These are phyloP conservation scores for Suillus weaverae DNA, from an alignment of 768 basidiomycete species.

Conservation along the genomic window DNA sequence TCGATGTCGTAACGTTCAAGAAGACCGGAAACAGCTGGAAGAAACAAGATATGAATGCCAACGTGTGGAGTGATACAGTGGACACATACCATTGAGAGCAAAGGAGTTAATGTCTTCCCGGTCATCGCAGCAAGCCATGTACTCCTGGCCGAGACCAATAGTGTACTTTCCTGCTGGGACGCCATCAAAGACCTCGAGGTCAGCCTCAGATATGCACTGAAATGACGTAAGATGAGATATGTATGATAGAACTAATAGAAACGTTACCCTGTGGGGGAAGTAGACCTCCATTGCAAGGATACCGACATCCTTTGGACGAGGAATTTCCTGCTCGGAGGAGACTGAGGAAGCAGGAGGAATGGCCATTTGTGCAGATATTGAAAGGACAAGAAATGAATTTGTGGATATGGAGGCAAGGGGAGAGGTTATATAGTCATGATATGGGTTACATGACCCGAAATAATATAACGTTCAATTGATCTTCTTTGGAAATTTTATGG, in stretches of 20 bases:
- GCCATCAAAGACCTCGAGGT: constrained; percentile 91
- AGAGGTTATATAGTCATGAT: constrained; percentile 24
- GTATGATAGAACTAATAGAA: neutral
- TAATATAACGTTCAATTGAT: constrained; percentile 25
- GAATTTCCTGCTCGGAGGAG: constrained; percentile 19
- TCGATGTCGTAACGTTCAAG: constrained; percentile 95
- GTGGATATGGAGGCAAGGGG: neutral
- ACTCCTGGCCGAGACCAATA: constrained; percentile 95
- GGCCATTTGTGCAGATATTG: constrained; percentile 20
- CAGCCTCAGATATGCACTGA: constrained; percentile 94
- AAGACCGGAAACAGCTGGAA: constrained; percentile 80
- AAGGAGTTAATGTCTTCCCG: constrained; percentile 99
- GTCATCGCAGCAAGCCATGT: constrained; percentile 99
- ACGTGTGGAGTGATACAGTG: neutral
- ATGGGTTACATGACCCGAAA: constrained; percentile 5
- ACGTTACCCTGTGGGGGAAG: constrained; percentile 80
- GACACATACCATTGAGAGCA: constrained; percentile 77
- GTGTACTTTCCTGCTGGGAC: constrained; percentile 98
- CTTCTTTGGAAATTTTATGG: constrained; percentile 24
- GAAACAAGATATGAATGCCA: neutral
- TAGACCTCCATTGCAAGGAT: constrained; percentile 93
- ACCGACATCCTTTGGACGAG: constrained; percentile 90
- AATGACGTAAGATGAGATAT: constrained; percentile 11
- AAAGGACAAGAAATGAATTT: neutral
- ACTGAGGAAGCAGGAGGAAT: constrained; percentile 18